Percentiles rank a stretch among this genome's conserved stretches.
Evolutionary conservation across 495 filamentous ascomycete species (phyloP).

Genomic region (Xylaria intraflava): DNA sequence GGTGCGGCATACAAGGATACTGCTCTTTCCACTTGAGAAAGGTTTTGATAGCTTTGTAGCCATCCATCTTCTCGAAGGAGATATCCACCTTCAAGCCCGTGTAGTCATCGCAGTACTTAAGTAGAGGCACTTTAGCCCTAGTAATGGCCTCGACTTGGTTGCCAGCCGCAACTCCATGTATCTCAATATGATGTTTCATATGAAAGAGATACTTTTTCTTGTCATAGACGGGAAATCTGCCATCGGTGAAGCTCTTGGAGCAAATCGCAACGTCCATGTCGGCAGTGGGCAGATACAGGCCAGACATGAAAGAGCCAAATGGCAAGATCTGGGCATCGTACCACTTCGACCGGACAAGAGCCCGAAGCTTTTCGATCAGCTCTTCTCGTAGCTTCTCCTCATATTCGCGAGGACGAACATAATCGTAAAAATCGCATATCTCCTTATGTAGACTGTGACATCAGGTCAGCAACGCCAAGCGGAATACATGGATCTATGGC

Average conservation of each 20-base stretch:
- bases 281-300: constrained; percentile 80
- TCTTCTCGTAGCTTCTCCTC: constrained; percentile 68
- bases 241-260: constrained; percentile 51
- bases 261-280: constrained; percentile 93
- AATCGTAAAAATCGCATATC: constrained; percentile 82
- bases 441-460: constrained; percentile 66
- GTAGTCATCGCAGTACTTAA: constrained; percentile 73
- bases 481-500: not conserved
- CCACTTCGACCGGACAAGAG: constrained; percentile 45
- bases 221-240: constrained; percentile 29
- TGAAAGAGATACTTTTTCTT: constrained; percentile 31
- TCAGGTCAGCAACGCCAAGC: not conserved
- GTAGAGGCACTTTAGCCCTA: constrained; percentile 79
- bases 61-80: constrained; percentile 87
- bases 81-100: constrained; percentile 79
- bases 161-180: constrained; percentile 40
- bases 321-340: constrained; percentile 53
- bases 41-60: constrained; percentile 67
- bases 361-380: constrained; percentile 55
- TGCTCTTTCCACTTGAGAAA: constrained; percentile 69
- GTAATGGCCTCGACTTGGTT: constrained; percentile 57
- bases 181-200: constrained; percentile 47
- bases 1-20: constrained; percentile 74
- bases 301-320: constrained; percentile 89
- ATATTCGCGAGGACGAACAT: constrained; percentile 65